Evolutionary conservation across 108 stramenopile species (phyloP), one percentile per base, ranked within the genome.

Genomic region (Cyclotella distinguenda): DNA sequence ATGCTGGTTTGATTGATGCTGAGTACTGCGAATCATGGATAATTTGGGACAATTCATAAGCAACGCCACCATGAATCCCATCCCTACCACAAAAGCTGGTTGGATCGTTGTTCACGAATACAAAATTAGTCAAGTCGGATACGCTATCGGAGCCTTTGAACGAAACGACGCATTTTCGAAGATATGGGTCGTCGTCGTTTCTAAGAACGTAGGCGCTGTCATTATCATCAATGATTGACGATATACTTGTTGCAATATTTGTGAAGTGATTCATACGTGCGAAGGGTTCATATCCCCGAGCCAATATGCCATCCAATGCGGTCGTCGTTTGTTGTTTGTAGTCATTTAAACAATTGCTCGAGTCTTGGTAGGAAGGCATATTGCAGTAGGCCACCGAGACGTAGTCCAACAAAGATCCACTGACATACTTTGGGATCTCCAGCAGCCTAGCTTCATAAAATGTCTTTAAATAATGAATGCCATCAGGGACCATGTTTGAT

Each of bases 391-490:
- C 52, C n/a, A 54, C 56, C 4, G 63, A 57, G n/a, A 32, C 47
- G 51, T 49, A 58, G 33, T 57, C 45, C 35, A 64, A 39, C 32
- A 53, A 8, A n/a, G 45, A 47, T 3, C 47, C 63, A 12, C 25
- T 23, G 12, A 64, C 46, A 23, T 26, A 28, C 9, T 31, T 12
- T 6, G 48, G 51, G 6, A 72, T 46, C 6, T 50, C 5, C 54
- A 42, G 25, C 19, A 74, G 44, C 28, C 72, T 42, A n/a, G 60
- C 13, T 60, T 65, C 64, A 31, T 74, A 74, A 34, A 60, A 50
- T 22, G 42, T 28, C 0, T 48, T 16, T 4, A 74, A 21, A 28
- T 33, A 28, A 49, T 74, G 72, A 39, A 65, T 66, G 31, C 36
- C 28, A 44, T 40, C 40, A 1, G 47, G 47, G 10, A 74, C 15